Base-by-base conservation (phyloP, 2,329 filamentous ascomycete genomes). In the Cryoendolithus antarcticus region DNA sequence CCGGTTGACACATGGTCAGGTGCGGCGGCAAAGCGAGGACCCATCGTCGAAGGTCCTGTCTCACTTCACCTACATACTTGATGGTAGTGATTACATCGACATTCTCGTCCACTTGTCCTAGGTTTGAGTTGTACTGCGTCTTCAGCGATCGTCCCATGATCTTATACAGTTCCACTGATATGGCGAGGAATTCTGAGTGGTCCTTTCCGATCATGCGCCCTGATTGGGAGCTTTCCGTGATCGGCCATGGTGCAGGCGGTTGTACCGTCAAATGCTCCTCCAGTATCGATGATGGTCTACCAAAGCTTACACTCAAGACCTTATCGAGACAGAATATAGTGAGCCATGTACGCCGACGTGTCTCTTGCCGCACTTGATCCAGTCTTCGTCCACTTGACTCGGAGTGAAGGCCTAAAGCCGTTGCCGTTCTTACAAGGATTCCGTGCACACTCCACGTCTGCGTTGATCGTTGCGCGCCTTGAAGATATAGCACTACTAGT, bases 391-490 rank as follows among this genome's bases (percentile, higher is more conserved):
- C 54, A 0, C 62, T 58, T 12, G 64, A 50, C 3, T 52, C 52
- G 0, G 65, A 71, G 42, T 75, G 71, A 0, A 75, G 50, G 0
- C 72, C 71, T 2, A 75, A 54, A 24, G 71, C 65, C 19, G 70
- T 55, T 0, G 71, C 70, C 1, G 66, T 64, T 42, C 64, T 68
- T 2, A 74, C 63, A 0, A 70, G 64, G 1, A 74, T 57, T 0
- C 72, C 71, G 44, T 75, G 72, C 0, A 68, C 60, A 0, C 62
- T 69, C 70, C 71, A 75, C 2, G 71, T 66, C 39, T 72, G 64
- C 2, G 71, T 58, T 0, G 70, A 72, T 12, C 64, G 65, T 30
- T 71, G 66, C 0, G 70, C 72, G 2, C 71, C 69, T 46, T 75
- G 70, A 0, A 74, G 58, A 41, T 74, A 74, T 35, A 70, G 67